Evolutionary conservation across 1,284 basidiomycete species (phyloP).

Genomic region (Ganoderma lucidum): DNA sequence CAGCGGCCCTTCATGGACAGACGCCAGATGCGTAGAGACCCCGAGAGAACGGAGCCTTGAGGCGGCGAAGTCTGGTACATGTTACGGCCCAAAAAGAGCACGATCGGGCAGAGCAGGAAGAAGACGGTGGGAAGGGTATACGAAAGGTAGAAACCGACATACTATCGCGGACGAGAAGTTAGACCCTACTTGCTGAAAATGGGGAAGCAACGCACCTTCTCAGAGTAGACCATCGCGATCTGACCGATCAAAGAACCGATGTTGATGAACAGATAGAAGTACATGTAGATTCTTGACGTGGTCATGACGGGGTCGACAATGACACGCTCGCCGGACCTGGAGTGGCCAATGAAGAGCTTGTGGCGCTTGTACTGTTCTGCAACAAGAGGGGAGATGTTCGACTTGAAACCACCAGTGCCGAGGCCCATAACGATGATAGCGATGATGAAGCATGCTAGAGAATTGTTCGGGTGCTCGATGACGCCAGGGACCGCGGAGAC

Average conservation of each 20-base stretch:
- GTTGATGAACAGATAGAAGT: constrained; percentile 85
- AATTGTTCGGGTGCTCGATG: constrained; percentile 62
- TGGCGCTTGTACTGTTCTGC: constrained; percentile 78
- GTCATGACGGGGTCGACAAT: constrained; percentile 85
- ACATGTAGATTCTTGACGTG: constrained; percentile 77
- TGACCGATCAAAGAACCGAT: constrained; percentile 78
- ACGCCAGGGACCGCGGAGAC: constrained; percentile 76
- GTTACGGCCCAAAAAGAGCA: constrained; percentile 73
- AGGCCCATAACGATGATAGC: constrained; percentile 70
- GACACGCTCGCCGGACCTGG: constrained; percentile 75
- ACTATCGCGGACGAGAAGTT: constrained; percentile 44
- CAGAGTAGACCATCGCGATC: constrained; percentile 75
- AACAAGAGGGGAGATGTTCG: constrained; percentile 81
- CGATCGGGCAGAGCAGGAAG: constrained; percentile 74
- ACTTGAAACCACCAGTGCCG: constrained; percentile 83
- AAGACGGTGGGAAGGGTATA: constrained; percentile 74
- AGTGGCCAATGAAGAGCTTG: constrained; percentile 62
- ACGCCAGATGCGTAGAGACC: constrained; percentile 57
- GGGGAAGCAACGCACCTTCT: constrained; percentile 56
- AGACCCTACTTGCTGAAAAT: not conserved
- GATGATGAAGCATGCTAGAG: constrained; percentile 70
- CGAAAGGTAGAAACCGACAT: constrained; percentile 77
- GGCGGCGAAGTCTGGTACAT: constrained; percentile 77
- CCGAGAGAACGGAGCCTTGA: constrained; percentile 77
- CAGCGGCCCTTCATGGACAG: constrained; percentile 62